Evolutionary conservation across 371 early-diverging fungal species (phyloP), one percentile per base, ranked within the genome.

Genomic region (Polyrhizophydium stewartii): DNA sequence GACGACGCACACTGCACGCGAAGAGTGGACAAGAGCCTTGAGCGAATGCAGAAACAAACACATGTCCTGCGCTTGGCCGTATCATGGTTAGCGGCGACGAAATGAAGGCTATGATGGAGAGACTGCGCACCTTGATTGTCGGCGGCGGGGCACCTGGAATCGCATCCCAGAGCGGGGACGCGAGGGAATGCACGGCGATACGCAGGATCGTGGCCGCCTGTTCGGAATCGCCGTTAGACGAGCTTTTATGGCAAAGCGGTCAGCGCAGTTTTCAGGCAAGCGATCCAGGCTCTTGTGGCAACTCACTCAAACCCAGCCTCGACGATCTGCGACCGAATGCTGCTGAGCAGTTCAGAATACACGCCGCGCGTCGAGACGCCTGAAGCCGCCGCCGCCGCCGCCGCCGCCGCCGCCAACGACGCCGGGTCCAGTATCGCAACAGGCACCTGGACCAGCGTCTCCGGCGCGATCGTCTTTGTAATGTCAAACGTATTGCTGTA

Each of bases 401-500:
- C n/a, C n/a, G n/a, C n/a, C n/a, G n/a, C n/a, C 3, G 28, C 3
- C 16, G 49, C 10, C 7, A 47, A 16, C 28, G 49, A 47, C 7
- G 16, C 9, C 3, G 25, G 25, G 28, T 47, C 28, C 9, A 7
- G 28, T 22, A 22, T 3, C 7, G 22, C 10, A 16, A 47, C 16
- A 6, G 73, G 74, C 0, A 83, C 82, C 16, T 81, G 68, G 3
- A 84, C 80, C 32, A 89, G 62, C 1, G 74, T 65, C 1, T 68
- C 58, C 21, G 77, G 62, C 0, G 85, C 76, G 37, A 89, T 83
- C 40, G 75, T 61, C 47, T 87, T 89, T 22, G 90, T 92, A 16
- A 92, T 72, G 71, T 92, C 92, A 68, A 91, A 91, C 32, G 77
- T 78, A 56, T 82, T 78, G 56, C 89, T 88, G 64, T 85, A 92